These are phyloP conservation scores for Pseudopyricularia cyperi DNA, from an alignment of 2,329 filamentous ascomycete species.

Conservation along the genomic window DNA sequence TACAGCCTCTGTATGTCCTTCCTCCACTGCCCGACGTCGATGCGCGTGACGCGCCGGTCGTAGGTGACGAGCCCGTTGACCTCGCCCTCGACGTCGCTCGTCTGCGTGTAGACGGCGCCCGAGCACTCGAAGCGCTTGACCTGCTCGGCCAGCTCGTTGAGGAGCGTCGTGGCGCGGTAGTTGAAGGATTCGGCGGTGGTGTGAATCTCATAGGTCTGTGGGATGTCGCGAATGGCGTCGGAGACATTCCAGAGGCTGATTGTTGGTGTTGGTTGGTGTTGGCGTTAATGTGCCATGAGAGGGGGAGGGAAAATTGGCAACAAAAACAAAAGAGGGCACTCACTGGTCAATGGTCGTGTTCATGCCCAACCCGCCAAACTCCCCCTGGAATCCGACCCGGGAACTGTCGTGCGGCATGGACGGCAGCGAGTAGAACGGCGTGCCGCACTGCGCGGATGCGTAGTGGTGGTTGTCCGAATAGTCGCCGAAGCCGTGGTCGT, in stretches of 20 bases:
- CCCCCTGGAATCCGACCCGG: constrained; percentile 56
- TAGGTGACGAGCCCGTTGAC: constrained; percentile 61
- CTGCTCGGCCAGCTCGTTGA: constrained; percentile 48
- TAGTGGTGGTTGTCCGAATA: constrained; percentile 62
- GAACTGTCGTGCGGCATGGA: constrained; percentile 41
- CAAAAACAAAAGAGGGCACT: constrained; percentile 11
- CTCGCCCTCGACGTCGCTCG: constrained; percentile 62
- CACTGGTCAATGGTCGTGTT: constrained; percentile 50
- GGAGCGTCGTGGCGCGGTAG: constrained; percentile 47
- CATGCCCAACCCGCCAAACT: constrained; percentile 57
- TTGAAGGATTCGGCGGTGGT: constrained; percentile 47
- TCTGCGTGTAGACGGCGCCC: constrained; percentile 61
- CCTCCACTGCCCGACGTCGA: constrained; percentile 45
- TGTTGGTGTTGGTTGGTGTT: not conserved
- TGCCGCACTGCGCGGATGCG: constrained; percentile 56
- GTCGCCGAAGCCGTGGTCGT: constrained; percentile 55
- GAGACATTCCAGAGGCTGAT: constrained; percentile 51
- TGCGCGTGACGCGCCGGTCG: constrained; percentile 47
- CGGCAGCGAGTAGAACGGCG: constrained; percentile 49
- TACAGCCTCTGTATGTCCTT: constrained; percentile 47
- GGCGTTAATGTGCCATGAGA: not conserved
- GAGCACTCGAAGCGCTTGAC: constrained; percentile 49
- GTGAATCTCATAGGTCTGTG: constrained; percentile 56
- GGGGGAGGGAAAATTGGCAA: not conserved
- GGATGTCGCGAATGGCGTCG: constrained; percentile 43